phyloP scores from a whole-genome alignment of 176 grass and related monocot species.

The Chrysopogon serrulatus region DNA sequence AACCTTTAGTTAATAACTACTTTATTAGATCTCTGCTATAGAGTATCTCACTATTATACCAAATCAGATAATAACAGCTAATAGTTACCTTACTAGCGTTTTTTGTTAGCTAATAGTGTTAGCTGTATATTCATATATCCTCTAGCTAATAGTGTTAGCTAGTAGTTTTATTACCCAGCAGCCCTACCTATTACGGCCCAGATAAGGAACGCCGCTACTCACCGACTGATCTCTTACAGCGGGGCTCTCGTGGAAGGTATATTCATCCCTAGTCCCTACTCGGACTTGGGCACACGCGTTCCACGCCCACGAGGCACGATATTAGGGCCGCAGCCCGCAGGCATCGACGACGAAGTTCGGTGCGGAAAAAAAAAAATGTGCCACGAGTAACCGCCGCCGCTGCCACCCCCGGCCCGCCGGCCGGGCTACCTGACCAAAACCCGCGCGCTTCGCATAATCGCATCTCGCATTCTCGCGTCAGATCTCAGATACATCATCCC shows the following conservation, averaged over 20 bases:
- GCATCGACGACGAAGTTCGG: neutral
- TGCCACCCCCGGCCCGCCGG: neutral
- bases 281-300: neutral
- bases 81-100: too few species aligned
- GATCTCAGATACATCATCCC: neutral
- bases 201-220: neutral
- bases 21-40: too few species aligned
- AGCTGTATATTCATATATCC: neutral
- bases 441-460: too few species aligned
- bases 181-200: neutral
- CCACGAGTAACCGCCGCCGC: neutral
- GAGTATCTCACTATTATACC: too few species aligned
- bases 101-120: too few species aligned
- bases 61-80: too few species aligned
- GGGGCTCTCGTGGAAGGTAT: neutral
- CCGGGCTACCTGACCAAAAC: neutral
- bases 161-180: too few species aligned
- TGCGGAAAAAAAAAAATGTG: neutral
- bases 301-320: neutral
- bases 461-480: neutral
- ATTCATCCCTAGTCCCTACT: neutral
- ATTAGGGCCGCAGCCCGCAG: neutral
- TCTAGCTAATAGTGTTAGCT: too few species aligned
- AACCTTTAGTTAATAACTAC: too few species aligned
- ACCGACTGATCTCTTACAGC: neutral